These are phyloP conservation scores for Metarhizium album DNA, from an alignment of 2,329 filamentous ascomycete genomes.

Conservation along the genomic window DNA sequence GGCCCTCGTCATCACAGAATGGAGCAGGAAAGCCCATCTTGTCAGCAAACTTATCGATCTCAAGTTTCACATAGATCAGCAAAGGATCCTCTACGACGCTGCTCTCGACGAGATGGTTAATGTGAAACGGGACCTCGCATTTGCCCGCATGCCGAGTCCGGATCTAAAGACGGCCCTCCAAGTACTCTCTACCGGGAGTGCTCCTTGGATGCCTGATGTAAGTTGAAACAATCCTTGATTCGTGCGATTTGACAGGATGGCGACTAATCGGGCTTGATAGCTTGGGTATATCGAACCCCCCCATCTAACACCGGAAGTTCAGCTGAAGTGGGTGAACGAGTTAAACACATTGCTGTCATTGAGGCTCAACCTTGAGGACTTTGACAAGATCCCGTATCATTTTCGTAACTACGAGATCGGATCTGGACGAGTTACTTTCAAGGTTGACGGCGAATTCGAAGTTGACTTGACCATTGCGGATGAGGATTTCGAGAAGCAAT, in stretches of 20 bases:
- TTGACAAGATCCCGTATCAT: slow-evolving; percentile 60
- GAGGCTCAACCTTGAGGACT: slow-evolving; percentile 75
- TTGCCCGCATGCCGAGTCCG: slow-evolving; percentile 72
- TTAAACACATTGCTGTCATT: slow-evolving; percentile 77
- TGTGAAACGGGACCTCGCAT: slow-evolving; percentile 61
- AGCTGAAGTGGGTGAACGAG: slow-evolving; percentile 64
- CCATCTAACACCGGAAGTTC: slow-evolving; percentile 57
- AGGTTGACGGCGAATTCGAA: slow-evolving; percentile 75
- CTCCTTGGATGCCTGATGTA: slow-evolving; percentile 70
- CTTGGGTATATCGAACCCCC: slow-evolving; percentile 69
- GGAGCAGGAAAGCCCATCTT: slow-evolving; percentile 68
- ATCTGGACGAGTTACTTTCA: slow-evolving; percentile 85
- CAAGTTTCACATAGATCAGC: slow-evolving; percentile 58
- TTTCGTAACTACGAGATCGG: slow-evolving; percentile 69
- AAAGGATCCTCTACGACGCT: slow-evolving; percentile 48
- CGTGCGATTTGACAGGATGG: not conserved
- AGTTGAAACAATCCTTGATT: slow-evolving; percentile 19
- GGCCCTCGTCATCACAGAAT: slow-evolving; percentile 78
- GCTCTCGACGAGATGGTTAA: slow-evolving; percentile 55
- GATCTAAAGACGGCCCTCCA: slow-evolving; percentile 86
- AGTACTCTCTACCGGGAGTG: slow-evolving; percentile 67
- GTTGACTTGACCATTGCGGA: slow-evolving; percentile 85
- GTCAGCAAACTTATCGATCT: slow-evolving; percentile 86
- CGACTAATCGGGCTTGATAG: slow-evolving; percentile 31
- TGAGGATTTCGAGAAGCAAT: slow-evolving; percentile 72